phyloP scores from a whole-genome alignment of 805 yeast species.

The Metschnikowia henanensis region DNA sequence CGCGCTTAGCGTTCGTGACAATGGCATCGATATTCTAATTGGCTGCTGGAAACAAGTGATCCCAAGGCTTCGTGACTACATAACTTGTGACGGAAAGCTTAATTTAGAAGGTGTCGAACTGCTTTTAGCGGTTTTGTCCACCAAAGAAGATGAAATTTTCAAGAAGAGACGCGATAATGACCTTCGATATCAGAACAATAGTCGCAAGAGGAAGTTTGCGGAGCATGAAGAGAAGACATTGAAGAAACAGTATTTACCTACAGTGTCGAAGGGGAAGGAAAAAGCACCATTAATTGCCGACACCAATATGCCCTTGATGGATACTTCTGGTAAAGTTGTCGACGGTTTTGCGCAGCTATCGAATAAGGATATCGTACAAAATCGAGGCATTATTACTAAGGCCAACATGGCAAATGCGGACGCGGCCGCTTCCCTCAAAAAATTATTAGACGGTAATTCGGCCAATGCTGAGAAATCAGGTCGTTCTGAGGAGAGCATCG shows the following conservation, averaged over 20 bases:
- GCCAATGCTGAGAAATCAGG: constrained; percentile 18
- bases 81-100: constrained; percentile 88
- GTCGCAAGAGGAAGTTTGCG: constrained; percentile 54
- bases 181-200: constrained; percentile 61
- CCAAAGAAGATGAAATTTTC: constrained; percentile 78
- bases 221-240: constrained; percentile 46
- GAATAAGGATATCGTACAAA: constrained; percentile 68
- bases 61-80: constrained; percentile 67
- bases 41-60: constrained; percentile 79
- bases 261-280: constrained; percentile 70
- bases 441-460: constrained; percentile 32
- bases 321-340: constrained; percentile 71
- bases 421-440: constrained; percentile 61
- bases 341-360: constrained; percentile 62
- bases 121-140: constrained; percentile 61
- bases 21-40: constrained; percentile 81
- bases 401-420: constrained; percentile 71
- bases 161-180: constrained; percentile 68
- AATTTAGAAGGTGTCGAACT: constrained; percentile 75
- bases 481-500: constrained; percentile 37
- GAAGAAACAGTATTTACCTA: constrained; percentile 45
- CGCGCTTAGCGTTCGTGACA: constrained; percentile 90
- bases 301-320: constrained; percentile 73
- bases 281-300: constrained; percentile 71
- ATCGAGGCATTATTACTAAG: constrained; percentile 59